phyloP scores from a whole-genome alignment of 495 filamentous ascomycete genomes.

The Venustampulla echinocandica region DNA sequence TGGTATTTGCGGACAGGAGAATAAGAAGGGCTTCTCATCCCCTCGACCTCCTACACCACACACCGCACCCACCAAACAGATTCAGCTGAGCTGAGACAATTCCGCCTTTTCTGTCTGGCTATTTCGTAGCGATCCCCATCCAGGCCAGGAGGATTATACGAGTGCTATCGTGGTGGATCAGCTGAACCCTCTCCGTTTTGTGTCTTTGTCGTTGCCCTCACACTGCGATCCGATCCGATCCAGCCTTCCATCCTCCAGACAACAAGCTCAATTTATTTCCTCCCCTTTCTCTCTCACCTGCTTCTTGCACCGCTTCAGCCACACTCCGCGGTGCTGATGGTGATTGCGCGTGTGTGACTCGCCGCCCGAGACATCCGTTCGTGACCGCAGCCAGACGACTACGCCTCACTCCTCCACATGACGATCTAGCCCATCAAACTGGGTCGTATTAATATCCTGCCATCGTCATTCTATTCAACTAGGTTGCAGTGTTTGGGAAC shows the following conservation, averaged over 20 bases:
- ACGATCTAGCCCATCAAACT: not conserved
- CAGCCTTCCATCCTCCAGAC: not conserved
- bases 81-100: conserved; percentile 13
- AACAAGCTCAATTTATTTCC: too few species aligned
- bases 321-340: not conserved
- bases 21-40: conserved; percentile 11
- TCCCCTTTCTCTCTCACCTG: not conserved
- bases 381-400: conserved; percentile 1
- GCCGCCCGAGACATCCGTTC: not conserved
- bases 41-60: not conserved
- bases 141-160: not conserved
- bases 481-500: not conserved
- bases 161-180: conserved; percentile 1
- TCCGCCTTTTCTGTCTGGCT: not conserved
- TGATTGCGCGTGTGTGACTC: conserved; percentile 1
- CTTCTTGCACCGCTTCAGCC: not conserved
- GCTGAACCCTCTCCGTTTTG: conserved; percentile 2
- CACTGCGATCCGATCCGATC: not conserved
- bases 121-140: conserved; percentile 2
- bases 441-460: not conserved
- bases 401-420: not conserved
- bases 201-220: not conserved
- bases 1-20: not conserved
- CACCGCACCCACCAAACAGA: not conserved
- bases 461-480: not conserved